Conservation (phyloP, 2,329 filamentous ascomycete genomes). For the Cladosporium sp. region DNA sequence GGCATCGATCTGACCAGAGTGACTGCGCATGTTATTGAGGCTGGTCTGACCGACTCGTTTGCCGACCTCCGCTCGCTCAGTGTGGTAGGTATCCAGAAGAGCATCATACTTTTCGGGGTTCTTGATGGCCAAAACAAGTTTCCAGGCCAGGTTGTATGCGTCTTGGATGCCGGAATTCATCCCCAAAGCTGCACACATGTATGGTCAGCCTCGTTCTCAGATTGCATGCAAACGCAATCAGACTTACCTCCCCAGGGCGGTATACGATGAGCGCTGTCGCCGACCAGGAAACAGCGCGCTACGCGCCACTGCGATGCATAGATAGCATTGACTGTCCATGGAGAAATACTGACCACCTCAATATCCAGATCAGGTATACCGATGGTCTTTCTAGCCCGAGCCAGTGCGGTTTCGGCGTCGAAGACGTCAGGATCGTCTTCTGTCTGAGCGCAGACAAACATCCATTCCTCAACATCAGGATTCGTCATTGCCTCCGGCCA, state of each 20-base stretch:
- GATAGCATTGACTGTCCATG: constrained; percentile 39
- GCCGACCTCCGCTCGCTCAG: constrained; percentile 41
- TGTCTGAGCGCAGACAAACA: constrained; percentile 35
- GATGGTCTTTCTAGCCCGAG: constrained; percentile 34
- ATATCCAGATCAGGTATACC: constrained; percentile 36
- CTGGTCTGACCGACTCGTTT: constrained; percentile 33
- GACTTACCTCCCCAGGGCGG: constrained; percentile 22
- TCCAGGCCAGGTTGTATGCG: constrained; percentile 25
- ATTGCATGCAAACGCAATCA: too few species aligned
- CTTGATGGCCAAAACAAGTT: constrained; percentile 23
- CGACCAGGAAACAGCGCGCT: constrained; percentile 40
- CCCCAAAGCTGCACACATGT: constrained; percentile 44
- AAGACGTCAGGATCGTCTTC: constrained; percentile 32
- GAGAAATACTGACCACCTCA: constrained; percentile 37
- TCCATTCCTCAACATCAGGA: constrained; percentile 39
- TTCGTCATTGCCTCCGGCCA: constrained; percentile 30
- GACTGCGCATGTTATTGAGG: constrained; percentile 37
- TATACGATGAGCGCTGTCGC: constrained; percentile 43
- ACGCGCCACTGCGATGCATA: constrained; percentile 34
- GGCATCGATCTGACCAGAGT: constrained; percentile 37
- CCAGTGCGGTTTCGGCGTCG: constrained; percentile 31
- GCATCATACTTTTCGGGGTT: constrained; percentile 25
- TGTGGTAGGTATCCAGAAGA: constrained; percentile 39
- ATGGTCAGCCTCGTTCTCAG: not conserved
- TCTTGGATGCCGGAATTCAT: constrained; percentile 41